These are phyloP conservation scores for Paracoccidioides lutzii DNA, from an alignment of 2,329 filamentous ascomycete species.

Conservation along the genomic window DNA sequence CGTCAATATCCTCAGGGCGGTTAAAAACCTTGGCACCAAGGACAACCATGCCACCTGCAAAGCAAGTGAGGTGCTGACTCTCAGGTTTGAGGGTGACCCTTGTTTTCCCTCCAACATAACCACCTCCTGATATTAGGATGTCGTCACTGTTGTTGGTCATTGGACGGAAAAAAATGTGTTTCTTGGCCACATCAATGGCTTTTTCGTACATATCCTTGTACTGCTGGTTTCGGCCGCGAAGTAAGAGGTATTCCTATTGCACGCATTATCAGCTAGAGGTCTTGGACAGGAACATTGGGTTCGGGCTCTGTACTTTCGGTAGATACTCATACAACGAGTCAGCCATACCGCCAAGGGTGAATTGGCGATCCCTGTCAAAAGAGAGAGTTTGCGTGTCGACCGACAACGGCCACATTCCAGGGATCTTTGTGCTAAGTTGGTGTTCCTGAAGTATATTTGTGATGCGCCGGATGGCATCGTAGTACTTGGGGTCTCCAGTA, in stretches of 20 bases:
- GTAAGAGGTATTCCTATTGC: constrained; percentile 43
- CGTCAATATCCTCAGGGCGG: constrained; percentile 35
- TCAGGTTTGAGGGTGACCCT: constrained; percentile 26
- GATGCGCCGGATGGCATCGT: constrained; percentile 26
- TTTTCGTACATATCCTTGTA: constrained; percentile 62
- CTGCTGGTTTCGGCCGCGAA: constrained; percentile 52
- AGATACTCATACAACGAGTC: constrained; percentile 48
- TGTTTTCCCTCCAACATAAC: constrained; percentile 22
- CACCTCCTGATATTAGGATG: constrained; percentile 59
- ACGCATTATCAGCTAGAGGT: neutral
- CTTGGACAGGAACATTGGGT: neutral
- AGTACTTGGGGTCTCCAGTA: constrained; percentile 26
- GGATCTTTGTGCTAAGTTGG: constrained; percentile 24
- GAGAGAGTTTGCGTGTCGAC: constrained; percentile 19
- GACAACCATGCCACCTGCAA: constrained; percentile 43
- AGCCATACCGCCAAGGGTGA: constrained; percentile 43
- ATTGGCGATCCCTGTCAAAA: constrained; percentile 22
- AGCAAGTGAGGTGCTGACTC: constrained; percentile 42
- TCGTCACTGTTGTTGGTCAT: constrained; percentile 56
- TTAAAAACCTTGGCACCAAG: constrained; percentile 42
- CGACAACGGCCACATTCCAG: constrained; percentile 29
- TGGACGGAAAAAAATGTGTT: constrained; percentile 65
- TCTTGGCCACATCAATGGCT: constrained; percentile 53
- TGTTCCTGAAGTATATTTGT: constrained; percentile 20
- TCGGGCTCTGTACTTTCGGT: constrained; percentile 41